Conservation (phyloP, 2,329 filamentous ascomycete genomes). For the Alternaria triticimaculans region DNA sequence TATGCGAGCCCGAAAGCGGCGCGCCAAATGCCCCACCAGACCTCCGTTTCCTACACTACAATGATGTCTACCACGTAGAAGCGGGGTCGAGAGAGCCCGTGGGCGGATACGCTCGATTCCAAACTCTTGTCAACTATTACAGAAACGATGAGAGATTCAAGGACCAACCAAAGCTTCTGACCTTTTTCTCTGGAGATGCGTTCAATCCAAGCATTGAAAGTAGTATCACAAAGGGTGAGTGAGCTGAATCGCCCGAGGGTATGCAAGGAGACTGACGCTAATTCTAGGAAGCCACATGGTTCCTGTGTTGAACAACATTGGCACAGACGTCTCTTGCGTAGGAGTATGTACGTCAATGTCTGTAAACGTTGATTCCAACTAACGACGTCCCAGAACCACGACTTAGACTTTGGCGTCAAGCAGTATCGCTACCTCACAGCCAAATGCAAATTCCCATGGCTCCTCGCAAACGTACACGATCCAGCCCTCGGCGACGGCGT, state of each 20-base stretch:
- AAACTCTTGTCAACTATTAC: slow-evolving; percentile 79
- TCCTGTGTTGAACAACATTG: slow-evolving; percentile 77
- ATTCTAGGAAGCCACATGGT: slow-evolving; percentile 79
- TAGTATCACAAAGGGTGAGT: slow-evolving; percentile 79
- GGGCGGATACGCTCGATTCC: slow-evolving; percentile 81
- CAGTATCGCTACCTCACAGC: slow-evolving; percentile 76
- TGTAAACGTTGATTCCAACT: slow-evolving; percentile 5
- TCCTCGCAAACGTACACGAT: slow-evolving; percentile 87
- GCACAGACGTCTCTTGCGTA: slow-evolving; percentile 80
- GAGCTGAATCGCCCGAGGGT: too few relatives aligned
- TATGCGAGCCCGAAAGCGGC: slow-evolving; percentile 53
- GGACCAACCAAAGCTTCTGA: slow-evolving; percentile 71
- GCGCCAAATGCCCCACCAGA: slow-evolving; percentile 64
- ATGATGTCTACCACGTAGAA: slow-evolving; percentile 93
- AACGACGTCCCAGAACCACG: slow-evolving; percentile 71
- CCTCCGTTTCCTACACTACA: slow-evolving; percentile 85
- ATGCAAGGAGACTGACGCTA: not conserved
- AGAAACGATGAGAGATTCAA: slow-evolving; percentile 65
- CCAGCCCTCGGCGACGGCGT: slow-evolving; percentile 77
- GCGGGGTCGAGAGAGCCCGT: slow-evolving; percentile 77
- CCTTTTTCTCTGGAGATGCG: slow-evolving; percentile 88
- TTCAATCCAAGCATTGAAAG: slow-evolving; percentile 92
- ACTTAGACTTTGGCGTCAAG: slow-evolving; percentile 86
- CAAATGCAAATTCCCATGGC: slow-evolving; percentile 86
- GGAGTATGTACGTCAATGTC: slow-evolving; percentile 63